A percentile compares a stretch with the other conserved stretches of the same genome.
These are phyloP conservation scores for Colletotrichum sp. DNA, from an alignment of 2,329 filamentous ascomycete genomes.

Conservation along the genomic window DNA sequence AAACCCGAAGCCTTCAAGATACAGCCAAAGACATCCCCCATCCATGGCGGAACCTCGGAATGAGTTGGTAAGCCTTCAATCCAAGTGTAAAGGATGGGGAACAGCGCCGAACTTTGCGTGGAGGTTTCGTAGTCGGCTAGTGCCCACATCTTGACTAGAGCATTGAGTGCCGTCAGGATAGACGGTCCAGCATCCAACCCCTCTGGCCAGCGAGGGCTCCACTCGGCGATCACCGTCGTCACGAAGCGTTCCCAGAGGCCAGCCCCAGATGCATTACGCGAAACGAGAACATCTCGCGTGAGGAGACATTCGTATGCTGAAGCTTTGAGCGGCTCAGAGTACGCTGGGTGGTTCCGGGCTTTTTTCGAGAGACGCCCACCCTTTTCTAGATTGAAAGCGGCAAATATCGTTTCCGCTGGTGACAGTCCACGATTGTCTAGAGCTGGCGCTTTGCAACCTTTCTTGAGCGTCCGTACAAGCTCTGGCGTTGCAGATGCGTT, in stretches of 20 bases:
- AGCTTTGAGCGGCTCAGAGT: neutral
- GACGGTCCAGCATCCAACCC: neutral
- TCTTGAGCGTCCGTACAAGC: constrained; percentile 28
- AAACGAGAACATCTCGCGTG: neutral
- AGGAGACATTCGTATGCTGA: neutral
- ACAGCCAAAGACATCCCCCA: neutral
- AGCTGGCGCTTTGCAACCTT: constrained; percentile 22
- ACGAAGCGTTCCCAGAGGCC: constrained; percentile 16
- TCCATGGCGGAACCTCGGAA: neutral
- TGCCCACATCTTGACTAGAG: neutral
- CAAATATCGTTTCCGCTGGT: constrained; percentile 34
- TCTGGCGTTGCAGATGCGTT: constrained; percentile 27
- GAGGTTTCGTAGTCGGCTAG: neutral
- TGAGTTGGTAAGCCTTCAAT: neutral
- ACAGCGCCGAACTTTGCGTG: neutral
- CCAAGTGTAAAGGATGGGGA: neutral
- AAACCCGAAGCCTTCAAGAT: neutral
- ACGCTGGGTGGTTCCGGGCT: neutral
- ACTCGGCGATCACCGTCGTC: neutral
- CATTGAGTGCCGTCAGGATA: neutral
- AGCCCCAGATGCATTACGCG: neutral
- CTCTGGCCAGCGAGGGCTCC: neutral
- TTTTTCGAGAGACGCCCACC: neutral
- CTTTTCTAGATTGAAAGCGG: constrained; percentile 21
- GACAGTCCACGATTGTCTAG: constrained; percentile 23